A percentile compares a stretch with the other conserved stretches of the same genome.
Conservation (phyloP, 73 alveolate species). For the Tetrahymena thermophila region DNA sequence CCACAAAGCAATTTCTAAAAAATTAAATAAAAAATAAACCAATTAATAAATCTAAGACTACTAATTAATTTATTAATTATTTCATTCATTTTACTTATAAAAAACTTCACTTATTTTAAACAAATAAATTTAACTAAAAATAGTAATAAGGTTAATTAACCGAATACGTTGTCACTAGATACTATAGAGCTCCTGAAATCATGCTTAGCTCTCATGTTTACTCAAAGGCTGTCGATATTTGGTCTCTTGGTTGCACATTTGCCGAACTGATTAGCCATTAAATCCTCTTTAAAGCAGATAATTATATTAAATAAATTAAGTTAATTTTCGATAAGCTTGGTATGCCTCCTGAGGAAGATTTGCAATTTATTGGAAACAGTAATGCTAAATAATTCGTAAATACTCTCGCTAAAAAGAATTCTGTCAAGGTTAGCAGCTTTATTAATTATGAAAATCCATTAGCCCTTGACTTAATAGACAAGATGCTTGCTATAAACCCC, state of each 20-base stretch:
- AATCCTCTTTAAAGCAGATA: conserved; percentile 58
- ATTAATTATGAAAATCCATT: conserved; percentile 22
- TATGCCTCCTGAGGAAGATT: conserved; percentile 33
- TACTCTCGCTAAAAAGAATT: conserved; percentile 8
- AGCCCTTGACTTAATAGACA: conserved; percentile 35
- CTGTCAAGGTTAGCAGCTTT: background rate
- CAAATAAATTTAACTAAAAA: background rate
- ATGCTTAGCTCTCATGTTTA: conserved; percentile 57
- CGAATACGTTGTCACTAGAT: conserved; percentile 72
- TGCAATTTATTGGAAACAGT: conserved; percentile 11
- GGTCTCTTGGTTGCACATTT: conserved; percentile 74
- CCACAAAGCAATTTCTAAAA: background rate
- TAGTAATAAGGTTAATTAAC: conserved; percentile 28
- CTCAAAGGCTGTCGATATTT: conserved; percentile 63
- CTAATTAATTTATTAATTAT: too few relatives aligned
- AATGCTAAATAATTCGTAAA: conserved; percentile 36
- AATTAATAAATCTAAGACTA: too few relatives aligned
- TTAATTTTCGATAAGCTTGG: conserved; percentile 45
- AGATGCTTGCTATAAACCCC: conserved; percentile 27
- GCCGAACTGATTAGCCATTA: conserved; percentile 61
- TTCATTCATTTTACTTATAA: too few relatives aligned
- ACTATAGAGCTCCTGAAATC: conserved; percentile 76
- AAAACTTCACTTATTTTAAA: too few relatives aligned
- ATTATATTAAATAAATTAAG: conserved; percentile 55
- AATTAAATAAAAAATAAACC: too few relatives aligned